Percentiles rank a stretch among this genome's conserved stretches.
phyloP scores from a whole-genome alignment of 1,284 basidiomycete genomes.

The Marasmius sp. region DNA sequence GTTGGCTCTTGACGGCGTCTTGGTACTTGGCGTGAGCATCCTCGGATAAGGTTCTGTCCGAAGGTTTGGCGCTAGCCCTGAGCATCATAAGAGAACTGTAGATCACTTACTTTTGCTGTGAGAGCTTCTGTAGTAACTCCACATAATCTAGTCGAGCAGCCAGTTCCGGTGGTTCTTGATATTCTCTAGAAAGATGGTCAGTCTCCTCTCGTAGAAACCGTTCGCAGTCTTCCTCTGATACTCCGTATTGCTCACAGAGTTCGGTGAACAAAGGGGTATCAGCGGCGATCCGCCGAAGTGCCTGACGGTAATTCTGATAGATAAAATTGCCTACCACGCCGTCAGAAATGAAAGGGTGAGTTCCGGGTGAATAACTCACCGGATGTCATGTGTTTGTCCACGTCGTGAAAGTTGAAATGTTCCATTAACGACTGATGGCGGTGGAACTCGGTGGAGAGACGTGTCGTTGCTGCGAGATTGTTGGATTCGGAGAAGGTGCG shows the following conservation, averaged over 20 bases:
- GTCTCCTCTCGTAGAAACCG: conserved; percentile 18
- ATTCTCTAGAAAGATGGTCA: conserved; percentile 15
- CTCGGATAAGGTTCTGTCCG: too few relatives aligned
- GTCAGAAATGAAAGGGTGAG: too few relatives aligned
- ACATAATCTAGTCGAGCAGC: conserved; percentile 17
- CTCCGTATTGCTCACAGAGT: neutral
- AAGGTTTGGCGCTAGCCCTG: too few relatives aligned
- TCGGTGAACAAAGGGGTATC: conserved; percentile 6
- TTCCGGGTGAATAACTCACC: neutral
- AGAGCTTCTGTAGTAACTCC: conserved; percentile 11
- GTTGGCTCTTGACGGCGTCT: too few relatives aligned
- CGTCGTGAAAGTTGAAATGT: conserved; percentile 18
- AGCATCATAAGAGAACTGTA: too few relatives aligned
- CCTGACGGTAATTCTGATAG: conserved; percentile 21
- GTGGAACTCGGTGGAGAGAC: conserved; percentile 24
- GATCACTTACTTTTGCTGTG: conserved; percentile 11
- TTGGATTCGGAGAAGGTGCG: conserved; percentile 31
- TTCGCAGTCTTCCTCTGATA: conserved; percentile 18
- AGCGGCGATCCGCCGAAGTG: conserved; percentile 16
- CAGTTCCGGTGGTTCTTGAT: conserved; percentile 8
- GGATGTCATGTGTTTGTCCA: conserved; percentile 18
- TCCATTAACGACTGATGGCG: conserved; percentile 21
- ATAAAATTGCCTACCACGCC: neutral
- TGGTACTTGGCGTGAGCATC: too few relatives aligned
- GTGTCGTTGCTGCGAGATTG: conserved; percentile 21